Evolutionary conservation across 176 grass and related monocot species (phyloP).

Genomic region (Triticum dicoccoides): DNA sequence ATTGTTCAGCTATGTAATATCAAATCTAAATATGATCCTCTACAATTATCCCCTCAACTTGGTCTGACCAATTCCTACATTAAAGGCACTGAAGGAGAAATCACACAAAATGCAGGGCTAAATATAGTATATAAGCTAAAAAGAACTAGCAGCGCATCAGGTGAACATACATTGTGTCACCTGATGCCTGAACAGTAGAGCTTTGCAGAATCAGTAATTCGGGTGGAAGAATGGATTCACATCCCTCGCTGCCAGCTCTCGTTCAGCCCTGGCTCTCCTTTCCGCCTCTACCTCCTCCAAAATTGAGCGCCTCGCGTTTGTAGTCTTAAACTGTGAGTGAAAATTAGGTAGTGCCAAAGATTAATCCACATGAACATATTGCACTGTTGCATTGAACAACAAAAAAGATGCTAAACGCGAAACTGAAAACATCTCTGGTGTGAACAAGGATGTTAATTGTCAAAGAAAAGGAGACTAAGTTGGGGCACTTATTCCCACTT

Average conservation of each 20-base stretch:
- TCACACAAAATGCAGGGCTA: neutral
- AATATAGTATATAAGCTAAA: neutral
- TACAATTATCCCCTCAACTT: neutral
- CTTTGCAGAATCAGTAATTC: conserved; percentile 37
- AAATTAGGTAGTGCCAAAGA: neutral
- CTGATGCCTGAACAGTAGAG: neutral
- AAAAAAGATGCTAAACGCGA: neutral
- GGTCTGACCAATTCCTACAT: neutral
- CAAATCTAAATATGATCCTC: neutral
- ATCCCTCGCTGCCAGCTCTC: conserved; percentile 54
- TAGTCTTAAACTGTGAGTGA: conserved; percentile 45
- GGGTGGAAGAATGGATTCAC: conserved; percentile 65
- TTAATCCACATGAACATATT: neutral
- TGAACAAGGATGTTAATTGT: neutral
- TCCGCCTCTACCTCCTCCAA: conserved; percentile 93
- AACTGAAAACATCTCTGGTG: neutral
- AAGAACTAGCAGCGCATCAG: neutral
- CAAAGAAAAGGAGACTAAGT: neutral
- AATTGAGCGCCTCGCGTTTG: conserved; percentile 61
- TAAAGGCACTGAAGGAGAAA: neutral
- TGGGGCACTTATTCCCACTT: neutral
- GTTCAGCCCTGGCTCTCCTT: conserved; percentile 56
- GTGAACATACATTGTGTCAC: neutral
- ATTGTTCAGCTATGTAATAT: conserved; percentile 6
- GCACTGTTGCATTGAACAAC: conserved; percentile 3